A percentile compares a stretch with the other conserved stretches of the same genome.
Conservation (phyloP, 352 stramenopile species). For the Phytophthora citrophthora region DNA sequence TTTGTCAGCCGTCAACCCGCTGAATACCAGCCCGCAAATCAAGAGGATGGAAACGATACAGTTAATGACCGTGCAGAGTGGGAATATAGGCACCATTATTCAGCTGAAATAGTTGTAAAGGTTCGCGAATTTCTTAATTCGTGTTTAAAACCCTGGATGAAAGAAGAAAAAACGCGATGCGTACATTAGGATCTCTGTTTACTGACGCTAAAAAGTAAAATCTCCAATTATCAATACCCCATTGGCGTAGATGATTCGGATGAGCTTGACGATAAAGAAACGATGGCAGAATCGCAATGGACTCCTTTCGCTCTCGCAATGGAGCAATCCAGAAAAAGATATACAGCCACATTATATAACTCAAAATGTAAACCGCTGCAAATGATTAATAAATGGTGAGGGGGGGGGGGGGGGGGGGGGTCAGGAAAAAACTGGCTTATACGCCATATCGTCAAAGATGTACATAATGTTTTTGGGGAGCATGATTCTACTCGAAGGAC, state of each 20-base stretch:
- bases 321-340: neutral
- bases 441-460: slow-evolving; percentile 1
- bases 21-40: too few relatives aligned
- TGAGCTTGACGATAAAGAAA: neutral
- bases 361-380: neutral
- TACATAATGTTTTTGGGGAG: neutral
- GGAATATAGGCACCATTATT: neutral
- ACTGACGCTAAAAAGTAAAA: neutral
- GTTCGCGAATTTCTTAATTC: neutral
- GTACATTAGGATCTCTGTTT: neutral
- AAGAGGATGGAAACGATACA: neutral
- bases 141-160: neutral
- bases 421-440: slow-evolving; percentile 1
- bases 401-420: too few relatives aligned
- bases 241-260: neutral
- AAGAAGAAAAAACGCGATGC: neutral
- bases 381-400: slow-evolving; percentile 1
- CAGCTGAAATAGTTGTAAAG: neutral
- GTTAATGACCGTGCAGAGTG: neutral
- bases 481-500: neutral
- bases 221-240: neutral
- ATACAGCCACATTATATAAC: neutral
- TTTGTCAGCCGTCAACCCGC: too few relatives aligned
- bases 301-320: neutral
- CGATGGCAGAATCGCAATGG: neutral